Conservation (phyloP, 441 rosid genomes). For the Aquilaria agallochum region DNA sequence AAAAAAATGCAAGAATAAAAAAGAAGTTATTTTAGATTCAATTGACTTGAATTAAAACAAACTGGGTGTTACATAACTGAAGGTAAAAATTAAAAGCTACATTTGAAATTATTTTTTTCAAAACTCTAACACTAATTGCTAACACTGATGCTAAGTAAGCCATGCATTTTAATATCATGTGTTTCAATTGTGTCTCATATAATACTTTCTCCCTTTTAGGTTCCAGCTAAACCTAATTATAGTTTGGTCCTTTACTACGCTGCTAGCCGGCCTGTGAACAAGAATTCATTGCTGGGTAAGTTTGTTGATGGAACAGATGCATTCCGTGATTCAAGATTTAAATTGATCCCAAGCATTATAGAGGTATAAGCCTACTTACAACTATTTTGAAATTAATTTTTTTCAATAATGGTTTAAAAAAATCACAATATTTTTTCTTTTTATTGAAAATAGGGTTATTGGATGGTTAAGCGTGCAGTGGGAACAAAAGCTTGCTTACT, state of each 20-base stretch:
- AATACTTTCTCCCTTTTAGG: conserved; percentile 31
- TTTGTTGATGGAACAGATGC: conserved; percentile 73
- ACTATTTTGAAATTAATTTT: background rate
- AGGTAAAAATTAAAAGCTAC: too few species aligned
- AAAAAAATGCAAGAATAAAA: too few species aligned
- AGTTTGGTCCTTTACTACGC: conserved; percentile 84
- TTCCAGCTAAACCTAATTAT: conserved; percentile 89
- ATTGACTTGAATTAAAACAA: too few species aligned
- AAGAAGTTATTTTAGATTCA: too few species aligned
- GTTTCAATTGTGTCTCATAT: too few species aligned
- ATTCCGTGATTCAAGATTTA: conserved; percentile 84
- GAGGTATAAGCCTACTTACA: conserved; percentile 19
- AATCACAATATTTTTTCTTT: background rate
- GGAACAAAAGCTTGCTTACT: conserved; percentile 91
- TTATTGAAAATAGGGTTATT: conserved; percentile 55
- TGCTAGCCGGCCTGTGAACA: conserved; percentile 67
- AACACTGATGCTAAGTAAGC: too few species aligned
- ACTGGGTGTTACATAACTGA: too few species aligned
- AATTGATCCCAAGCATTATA: conserved; percentile 81
- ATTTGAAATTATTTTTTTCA: too few species aligned
- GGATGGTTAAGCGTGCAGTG: conserved; percentile 98
- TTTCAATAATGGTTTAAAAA: background rate
- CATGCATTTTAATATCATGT: too few species aligned
- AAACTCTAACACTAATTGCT: too few species aligned
- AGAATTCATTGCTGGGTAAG: conserved; percentile 65